phyloP scores from a whole-genome alignment of 106 monocot genomes.

The Chionographis japonica region DNA sequence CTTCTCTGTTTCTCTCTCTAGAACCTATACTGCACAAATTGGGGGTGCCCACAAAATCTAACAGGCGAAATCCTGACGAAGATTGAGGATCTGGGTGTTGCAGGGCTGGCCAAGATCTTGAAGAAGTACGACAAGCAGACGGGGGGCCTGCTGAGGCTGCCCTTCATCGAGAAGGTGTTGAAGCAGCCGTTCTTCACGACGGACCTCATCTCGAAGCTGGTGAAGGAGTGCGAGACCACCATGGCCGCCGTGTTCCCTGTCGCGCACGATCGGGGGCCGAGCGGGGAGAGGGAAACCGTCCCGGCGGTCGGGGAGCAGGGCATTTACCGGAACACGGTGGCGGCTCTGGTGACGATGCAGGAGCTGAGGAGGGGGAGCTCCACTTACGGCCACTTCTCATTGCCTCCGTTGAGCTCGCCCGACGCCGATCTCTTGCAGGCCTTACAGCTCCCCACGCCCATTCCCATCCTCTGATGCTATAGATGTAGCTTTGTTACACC shows the following conservation, averaged over 20 bases:
- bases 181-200: conserved; percentile 90
- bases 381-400: conserved; percentile 71
- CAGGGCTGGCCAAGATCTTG: conserved; percentile 90
- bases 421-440: conserved; percentile 37
- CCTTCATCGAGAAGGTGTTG: conserved; percentile 79
- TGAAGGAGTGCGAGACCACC: conserved; percentile 71
- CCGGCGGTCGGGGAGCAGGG: conserved; percentile 26
- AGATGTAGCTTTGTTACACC: background rate
- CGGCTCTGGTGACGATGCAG: conserved; percentile 66
- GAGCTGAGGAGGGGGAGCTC: conserved; percentile 83
- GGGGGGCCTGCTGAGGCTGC: conserved; percentile 52
- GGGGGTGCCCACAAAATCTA: background rate
- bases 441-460: conserved; percentile 31
- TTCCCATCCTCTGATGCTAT: conserved; percentile 22
- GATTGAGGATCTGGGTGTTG: background rate
- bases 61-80: background rate
- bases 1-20: background rate
- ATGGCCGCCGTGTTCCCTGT: conserved; percentile 50
- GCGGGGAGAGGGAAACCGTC: background rate
- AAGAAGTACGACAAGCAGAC: conserved; percentile 97
- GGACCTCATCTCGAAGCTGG: conserved; percentile 67
- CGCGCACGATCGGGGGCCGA: background rate
- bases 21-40: background rate
- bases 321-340: conserved; percentile 63
- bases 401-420: conserved; percentile 58